These are phyloP conservation scores for Elsinoe perseae DNA, from an alignment of 2,329 filamentous ascomycete genomes.

Conservation along the genomic window DNA sequence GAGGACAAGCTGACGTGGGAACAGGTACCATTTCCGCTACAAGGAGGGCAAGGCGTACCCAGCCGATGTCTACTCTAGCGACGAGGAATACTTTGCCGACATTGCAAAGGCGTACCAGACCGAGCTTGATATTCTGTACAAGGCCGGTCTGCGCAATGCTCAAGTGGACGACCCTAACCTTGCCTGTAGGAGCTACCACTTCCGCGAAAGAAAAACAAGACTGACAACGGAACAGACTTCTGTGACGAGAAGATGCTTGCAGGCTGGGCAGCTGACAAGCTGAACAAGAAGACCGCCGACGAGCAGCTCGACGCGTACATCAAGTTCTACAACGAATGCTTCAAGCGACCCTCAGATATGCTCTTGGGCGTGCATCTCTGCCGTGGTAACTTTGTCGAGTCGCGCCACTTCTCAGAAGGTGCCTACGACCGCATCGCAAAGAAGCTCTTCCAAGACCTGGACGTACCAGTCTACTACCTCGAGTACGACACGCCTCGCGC, in stretches of 20 bases:
- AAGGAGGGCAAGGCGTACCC: conserved; percentile 44
- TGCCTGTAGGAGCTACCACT: conserved; percentile 29
- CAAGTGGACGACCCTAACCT: conserved; percentile 44
- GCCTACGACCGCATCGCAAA: conserved; percentile 41
- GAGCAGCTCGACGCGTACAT: conserved; percentile 70
- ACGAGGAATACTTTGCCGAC: conserved; percentile 43
- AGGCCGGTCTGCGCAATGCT: conserved; percentile 40
- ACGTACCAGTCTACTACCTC: conserved; percentile 31
- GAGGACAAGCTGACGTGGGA: conserved; percentile 54
- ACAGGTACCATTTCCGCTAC: conserved; percentile 61
- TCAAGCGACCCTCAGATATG: conserved; percentile 56
- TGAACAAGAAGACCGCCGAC: conserved; percentile 61
- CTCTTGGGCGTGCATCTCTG: conserved; percentile 72
- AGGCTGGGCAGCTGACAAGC: conserved; percentile 59
- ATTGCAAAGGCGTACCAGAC: conserved; percentile 41
- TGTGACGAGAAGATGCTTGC: conserved; percentile 64
- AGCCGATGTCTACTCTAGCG: conserved; percentile 38
- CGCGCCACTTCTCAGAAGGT: conserved; percentile 41
- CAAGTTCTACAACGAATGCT: conserved; percentile 64
- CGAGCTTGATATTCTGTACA: conserved; percentile 40
- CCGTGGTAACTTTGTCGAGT: conserved; percentile 43
- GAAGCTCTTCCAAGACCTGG: conserved; percentile 30
- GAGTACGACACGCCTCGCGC: conserved; percentile 43
- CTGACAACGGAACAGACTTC: conserved; percentile 47
- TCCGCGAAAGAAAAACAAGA: neutral